Percentiles rank a stretch among this genome's conserved stretches.
phyloP scores from a whole-genome alignment of 208 protist genomes.

The Phytomonas francai region DNA sequence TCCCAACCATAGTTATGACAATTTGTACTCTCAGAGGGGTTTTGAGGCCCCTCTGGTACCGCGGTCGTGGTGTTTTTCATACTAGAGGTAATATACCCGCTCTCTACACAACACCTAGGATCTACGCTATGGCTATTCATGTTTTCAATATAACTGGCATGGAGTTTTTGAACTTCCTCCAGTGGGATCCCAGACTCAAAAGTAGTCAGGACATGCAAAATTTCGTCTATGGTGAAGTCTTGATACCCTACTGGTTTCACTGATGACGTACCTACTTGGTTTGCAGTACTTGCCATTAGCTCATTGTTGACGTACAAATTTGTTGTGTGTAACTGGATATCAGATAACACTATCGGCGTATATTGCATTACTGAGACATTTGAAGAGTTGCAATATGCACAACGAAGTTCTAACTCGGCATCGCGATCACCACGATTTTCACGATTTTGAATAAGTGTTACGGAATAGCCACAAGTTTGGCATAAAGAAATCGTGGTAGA shows the following conservation, averaged over 20 bases:
- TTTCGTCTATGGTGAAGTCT: constrained; percentile 7
- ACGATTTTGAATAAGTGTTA: background rate
- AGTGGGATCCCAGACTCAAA: background rate
- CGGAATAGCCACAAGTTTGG: background rate
- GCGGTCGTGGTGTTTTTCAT: background rate
- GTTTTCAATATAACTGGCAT: background rate
- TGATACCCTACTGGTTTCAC: background rate
- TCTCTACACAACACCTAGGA: background rate
- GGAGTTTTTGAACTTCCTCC: background rate
- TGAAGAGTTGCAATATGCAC: background rate
- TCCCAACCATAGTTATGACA: background rate
- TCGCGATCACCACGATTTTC: background rate
- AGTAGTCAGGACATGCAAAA: background rate
- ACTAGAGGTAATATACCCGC: background rate
- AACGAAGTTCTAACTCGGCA: background rate
- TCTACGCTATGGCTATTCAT: background rate
- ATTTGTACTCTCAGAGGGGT: background rate
- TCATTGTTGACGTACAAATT: background rate
- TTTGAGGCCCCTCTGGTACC: background rate
- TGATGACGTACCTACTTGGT: background rate
- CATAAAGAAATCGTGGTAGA: background rate
- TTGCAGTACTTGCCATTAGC: background rate
- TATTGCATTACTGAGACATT: background rate
- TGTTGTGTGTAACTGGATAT: background rate
- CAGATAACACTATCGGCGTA: background rate